Evolutionary conservation across 2,329 filamentous ascomycete genomes (phyloP).

Genomic region (Talaromyces sp.): DNA sequence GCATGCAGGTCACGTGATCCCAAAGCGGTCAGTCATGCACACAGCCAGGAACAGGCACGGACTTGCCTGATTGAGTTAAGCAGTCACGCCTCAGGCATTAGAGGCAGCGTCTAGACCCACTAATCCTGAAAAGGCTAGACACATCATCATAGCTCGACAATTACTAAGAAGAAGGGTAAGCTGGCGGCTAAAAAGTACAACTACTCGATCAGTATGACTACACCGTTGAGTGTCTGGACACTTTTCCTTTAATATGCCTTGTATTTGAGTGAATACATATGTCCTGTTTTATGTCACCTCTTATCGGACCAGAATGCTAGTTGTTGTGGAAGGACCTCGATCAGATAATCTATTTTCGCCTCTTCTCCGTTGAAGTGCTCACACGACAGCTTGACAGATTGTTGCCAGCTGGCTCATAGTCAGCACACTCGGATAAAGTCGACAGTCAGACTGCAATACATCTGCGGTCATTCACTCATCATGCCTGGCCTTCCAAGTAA

Average conservation of each 20-base stretch:
- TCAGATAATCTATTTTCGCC: not conserved
- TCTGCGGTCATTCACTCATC: constrained; percentile 17
- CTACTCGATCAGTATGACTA: not conserved
- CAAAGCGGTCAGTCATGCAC: constrained; percentile 2
- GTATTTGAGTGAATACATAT: not conserved
- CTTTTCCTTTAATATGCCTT: not conserved
- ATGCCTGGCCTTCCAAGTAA: constrained; percentile 47
- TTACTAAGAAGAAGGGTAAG: not conserved
- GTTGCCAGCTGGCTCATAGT: not conserved
- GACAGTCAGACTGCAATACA: not conserved
- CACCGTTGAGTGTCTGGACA: not conserved
- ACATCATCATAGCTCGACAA: not conserved
- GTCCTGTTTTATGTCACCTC: not conserved
- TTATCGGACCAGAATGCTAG: constrained; percentile 14
- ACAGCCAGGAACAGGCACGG: constrained; percentile 10
- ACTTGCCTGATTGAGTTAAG: not conserved
- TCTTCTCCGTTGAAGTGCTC: constrained; percentile 15
- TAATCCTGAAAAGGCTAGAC: not conserved
- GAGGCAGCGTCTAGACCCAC: not conserved
- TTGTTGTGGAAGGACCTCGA: constrained; percentile 2
- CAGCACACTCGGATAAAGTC: not conserved
- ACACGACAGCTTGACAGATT: constrained; percentile 14
- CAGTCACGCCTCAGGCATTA: not conserved
- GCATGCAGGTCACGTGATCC: not conserved
- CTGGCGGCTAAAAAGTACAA: not conserved